phyloP scores from a whole-genome alignment of 257 asterid species.

The Buddleja alternifolia region DNA sequence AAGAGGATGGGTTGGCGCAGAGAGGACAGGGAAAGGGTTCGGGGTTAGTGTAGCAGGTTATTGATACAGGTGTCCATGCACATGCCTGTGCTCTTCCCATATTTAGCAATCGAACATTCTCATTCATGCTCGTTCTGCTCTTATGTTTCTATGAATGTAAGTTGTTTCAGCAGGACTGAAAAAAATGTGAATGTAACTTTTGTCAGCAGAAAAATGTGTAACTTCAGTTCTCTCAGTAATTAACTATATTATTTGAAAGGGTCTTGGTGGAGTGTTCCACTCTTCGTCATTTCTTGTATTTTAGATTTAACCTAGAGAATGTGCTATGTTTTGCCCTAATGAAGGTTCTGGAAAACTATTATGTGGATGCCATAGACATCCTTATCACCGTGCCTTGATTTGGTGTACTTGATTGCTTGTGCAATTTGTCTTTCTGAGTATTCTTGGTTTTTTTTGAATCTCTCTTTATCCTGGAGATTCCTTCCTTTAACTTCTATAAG shows the following conservation, averaged over 20 bases:
- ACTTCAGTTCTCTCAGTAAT: not conserved
- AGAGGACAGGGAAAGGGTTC: not conserved
- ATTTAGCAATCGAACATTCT: not conserved
- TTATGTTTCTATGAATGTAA: not conserved
- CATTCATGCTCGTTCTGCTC: not conserved
- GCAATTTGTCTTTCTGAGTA: constrained; percentile 1
- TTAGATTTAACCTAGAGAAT: not conserved
- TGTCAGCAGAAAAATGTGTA: not conserved
- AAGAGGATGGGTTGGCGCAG: not conserved
- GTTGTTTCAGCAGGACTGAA: not conserved
- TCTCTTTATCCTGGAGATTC: not conserved
- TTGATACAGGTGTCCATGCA: not conserved
- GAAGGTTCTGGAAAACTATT: constrained; percentile 10
- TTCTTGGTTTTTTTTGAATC: not conserved
- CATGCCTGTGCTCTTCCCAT: not conserved
- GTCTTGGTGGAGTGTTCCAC: not conserved
- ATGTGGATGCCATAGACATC: constrained; percentile 14
- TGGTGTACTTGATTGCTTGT: constrained; percentile 23
- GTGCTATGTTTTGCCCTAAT: constrained; percentile 9
- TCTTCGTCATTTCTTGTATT: not conserved
- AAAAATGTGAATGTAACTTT: constrained; percentile 7
- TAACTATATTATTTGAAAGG: not conserved
- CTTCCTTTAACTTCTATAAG: constrained; percentile 22
- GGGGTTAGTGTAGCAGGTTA: not conserved
- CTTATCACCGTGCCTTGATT: constrained; percentile 5